A percentile compares a stretch with the other conserved stretches of the same genome.
Conservation (phyloP, 352 stramenopile genomes). For the Phytophthora rubi region DNA sequence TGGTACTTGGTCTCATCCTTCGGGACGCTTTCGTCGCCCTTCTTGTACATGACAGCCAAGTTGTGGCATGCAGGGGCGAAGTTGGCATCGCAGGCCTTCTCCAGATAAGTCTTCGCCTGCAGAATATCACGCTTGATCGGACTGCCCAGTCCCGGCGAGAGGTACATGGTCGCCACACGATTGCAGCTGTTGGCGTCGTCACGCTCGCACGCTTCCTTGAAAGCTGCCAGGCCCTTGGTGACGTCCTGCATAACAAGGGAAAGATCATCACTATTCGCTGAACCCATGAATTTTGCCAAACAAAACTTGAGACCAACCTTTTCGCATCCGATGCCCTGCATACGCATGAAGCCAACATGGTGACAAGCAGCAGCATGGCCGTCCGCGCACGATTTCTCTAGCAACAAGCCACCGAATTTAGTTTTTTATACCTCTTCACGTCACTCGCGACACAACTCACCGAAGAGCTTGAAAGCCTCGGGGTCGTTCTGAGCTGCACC, state of each 20-base stretch:
- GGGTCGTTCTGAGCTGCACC: conserved; percentile 72
- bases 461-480: conserved; percentile 75
- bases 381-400: conserved; percentile 81
- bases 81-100: conserved; percentile 82
- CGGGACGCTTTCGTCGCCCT: conserved; percentile 74
- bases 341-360: conserved; percentile 86
- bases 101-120: conserved; percentile 71
- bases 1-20: conserved; percentile 74
- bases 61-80: conserved; percentile 90
- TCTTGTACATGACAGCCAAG: conserved; percentile 90
- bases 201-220: conserved; percentile 76
- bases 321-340: conserved; percentile 68
- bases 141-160: conserved; percentile 44
- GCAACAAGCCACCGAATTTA: conserved; percentile 2
- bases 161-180: conserved; percentile 78
- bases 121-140: conserved; percentile 57
- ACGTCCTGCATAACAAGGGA: conserved; percentile 48
- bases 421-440: background rate
- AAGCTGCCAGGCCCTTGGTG: conserved; percentile 65
- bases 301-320: conserved; percentile 50
- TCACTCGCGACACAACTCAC: conserved; percentile 33
- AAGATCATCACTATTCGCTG: background rate
- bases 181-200: conserved; percentile 88
- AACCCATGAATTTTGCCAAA: background rate
- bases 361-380: conserved; percentile 82